Base-by-base conservation (phyloP, 1,139 yeast species). In the Debaryomycetaceae sp. region DNA sequence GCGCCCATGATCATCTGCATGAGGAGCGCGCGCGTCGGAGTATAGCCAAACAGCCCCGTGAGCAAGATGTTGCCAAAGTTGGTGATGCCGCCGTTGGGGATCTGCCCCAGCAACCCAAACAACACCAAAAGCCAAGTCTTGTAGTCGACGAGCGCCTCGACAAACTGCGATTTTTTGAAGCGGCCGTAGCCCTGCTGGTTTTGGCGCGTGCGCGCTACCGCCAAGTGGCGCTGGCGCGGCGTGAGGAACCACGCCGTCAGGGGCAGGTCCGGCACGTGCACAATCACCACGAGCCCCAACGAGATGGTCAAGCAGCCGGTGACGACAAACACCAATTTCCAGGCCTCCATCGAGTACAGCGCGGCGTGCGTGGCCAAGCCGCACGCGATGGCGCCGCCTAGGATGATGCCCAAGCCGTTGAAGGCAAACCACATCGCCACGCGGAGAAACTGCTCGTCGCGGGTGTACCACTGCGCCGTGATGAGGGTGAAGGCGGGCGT, bases 401-500 rank as follows among this genome's bases (percentile, higher is more conserved):
- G 12, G 7, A 57, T 48, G 14, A 39, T 41, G 11, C 64, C 65
- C 7, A 56, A 17, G 5, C 65, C 65, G 35, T 57, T 56, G 32
- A 49, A 53, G 7, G 58, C 47, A 35, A 56, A 57, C 63, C 58
- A 58, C 28, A 53, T 42, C 21, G 49, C 45, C 32, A 48, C 44
- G 35, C 56, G 43, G 4, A 51, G 38, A 24, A 48, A 52, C 8
- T 44, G 44, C 38, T 55, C 58, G 9, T 48, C 47, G 18, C 39
- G 43, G 10, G 38, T 49, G 25, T 48, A 58, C 48, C 52, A 61
- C 31, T 54, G 58, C 12, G 55, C 44, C 3, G 63, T 58, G 20
- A 79, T 58, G 16, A 79, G 65, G 18, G 78, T 71, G 42, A 75
- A 71, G 0, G 79, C 78, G 2, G 83, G 84, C 13, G 78, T 57